A percentile compares a stretch with the other conserved stretches of the same genome.
Evolutionary conservation across 2,329 filamentous ascomycete species (phyloP).

Genomic region (Fusarium sp.): DNA sequence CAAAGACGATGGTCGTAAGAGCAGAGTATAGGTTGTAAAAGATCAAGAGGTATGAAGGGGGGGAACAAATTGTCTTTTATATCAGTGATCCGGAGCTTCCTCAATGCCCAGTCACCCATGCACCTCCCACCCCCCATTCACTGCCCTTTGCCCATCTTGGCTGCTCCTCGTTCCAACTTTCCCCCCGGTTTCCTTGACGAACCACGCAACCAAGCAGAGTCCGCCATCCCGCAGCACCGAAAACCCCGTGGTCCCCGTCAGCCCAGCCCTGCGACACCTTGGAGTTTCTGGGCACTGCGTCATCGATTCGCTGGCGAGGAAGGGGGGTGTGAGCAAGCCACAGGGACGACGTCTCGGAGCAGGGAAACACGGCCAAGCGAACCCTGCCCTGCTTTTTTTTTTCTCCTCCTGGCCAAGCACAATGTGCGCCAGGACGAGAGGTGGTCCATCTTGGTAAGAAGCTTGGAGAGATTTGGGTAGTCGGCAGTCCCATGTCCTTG

Average conservation of each 20-base stretch:
- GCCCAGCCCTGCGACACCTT: slow-evolving; percentile 38
- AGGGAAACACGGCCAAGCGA: slow-evolving; percentile 32
- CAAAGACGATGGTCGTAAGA: slow-evolving; percentile 11
- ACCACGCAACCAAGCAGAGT: slow-evolving; percentile 25
- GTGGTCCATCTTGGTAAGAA: slow-evolving; percentile 6
- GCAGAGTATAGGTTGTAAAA: slow-evolving; percentile 18
- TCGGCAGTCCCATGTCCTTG: slow-evolving; percentile 7
- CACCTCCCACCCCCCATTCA: slow-evolving; percentile 23
- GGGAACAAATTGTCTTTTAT: slow-evolving; percentile 43
- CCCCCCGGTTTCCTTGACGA: slow-evolving; percentile 15
- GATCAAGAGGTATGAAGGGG: slow-evolving; percentile 14
- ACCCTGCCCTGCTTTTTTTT: slow-evolving; percentile 34
- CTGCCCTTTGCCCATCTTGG: slow-evolving; percentile 28
- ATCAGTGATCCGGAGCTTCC: slow-evolving; percentile 26
- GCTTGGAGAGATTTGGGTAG: slow-evolving; percentile 12
- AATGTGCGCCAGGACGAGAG: background rate
- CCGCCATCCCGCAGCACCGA: slow-evolving; percentile 16
- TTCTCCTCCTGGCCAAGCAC: slow-evolving; percentile 22
- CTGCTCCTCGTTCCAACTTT: slow-evolving; percentile 39
- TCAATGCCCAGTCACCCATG: slow-evolving; percentile 18
- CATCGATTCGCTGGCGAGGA: slow-evolving; percentile 46
- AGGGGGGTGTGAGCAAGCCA: slow-evolving; percentile 28
- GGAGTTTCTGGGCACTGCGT: slow-evolving; percentile 46
- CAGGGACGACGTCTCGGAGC: slow-evolving; percentile 26
- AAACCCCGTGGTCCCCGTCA: slow-evolving; percentile 6